phyloP scores from a whole-genome alignment of 306 rosid genomes.

The Ormosia semicastrata region DNA sequence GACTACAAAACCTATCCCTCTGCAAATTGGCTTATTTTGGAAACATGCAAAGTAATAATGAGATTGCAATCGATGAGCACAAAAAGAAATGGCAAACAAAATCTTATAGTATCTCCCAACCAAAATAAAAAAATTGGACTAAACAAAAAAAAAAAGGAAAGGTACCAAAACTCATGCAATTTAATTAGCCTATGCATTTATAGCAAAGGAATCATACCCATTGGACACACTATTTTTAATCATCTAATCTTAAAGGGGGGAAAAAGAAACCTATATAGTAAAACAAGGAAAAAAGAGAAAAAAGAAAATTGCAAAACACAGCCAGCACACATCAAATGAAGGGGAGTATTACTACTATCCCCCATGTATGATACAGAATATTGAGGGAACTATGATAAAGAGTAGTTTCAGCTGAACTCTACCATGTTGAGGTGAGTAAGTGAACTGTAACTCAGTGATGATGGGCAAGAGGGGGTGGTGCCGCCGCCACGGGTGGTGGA shows the following conservation, averaged over 20 bases:
- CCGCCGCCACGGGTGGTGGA: slow-evolving; percentile 33
- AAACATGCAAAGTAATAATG: slow-evolving; percentile 54
- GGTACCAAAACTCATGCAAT: slow-evolving; percentile 36
- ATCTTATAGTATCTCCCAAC: slow-evolving; percentile 23
- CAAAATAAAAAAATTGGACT: neutral
- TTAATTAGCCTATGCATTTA: slow-evolving; percentile 47
- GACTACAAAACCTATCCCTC: slow-evolving; percentile 31
- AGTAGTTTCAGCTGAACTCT: slow-evolving; percentile 11
- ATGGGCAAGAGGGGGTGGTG: slow-evolving; percentile 39
- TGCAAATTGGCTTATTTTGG: slow-evolving; percentile 23
- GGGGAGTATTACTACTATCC: slow-evolving; percentile 51
- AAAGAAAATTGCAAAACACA: slow-evolving; percentile 22
- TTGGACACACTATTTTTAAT: slow-evolving; percentile 49
- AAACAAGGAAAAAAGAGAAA: neutral
- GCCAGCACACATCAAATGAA: slow-evolving; percentile 51
- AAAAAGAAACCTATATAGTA: slow-evolving; percentile 21
- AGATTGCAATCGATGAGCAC: slow-evolving; percentile 9
- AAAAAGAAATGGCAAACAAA: slow-evolving; percentile 22
- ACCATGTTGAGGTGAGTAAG: neutral
- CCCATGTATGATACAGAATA: slow-evolving; percentile 69
- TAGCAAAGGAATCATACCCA: slow-evolving; percentile 58
- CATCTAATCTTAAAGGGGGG: slow-evolving; percentile 28
- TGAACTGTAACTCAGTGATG: slow-evolving; percentile 36
- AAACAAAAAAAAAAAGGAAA: neutral
- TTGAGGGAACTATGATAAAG: slow-evolving; percentile 14